A percentile compares a stretch with the other conserved stretches of the same genome.
Evolutionary conservation across 257 asterid genomes (phyloP).

Genomic region (Petunia secreta): DNA sequence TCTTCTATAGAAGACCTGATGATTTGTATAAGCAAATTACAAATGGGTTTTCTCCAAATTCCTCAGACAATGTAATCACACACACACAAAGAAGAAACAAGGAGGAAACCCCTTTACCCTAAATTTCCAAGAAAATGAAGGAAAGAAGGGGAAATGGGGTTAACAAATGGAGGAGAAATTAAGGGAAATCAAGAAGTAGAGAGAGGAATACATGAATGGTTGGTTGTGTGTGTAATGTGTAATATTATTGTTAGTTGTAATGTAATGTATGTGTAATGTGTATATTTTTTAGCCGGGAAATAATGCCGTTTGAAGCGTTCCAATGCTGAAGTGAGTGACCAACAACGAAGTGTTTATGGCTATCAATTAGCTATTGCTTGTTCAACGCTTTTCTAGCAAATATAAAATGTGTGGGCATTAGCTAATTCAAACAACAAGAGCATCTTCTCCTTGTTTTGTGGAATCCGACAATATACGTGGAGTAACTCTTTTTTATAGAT

Average conservation of each 20-base stretch:
- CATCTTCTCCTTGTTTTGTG: not conserved
- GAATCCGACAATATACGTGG: not conserved
- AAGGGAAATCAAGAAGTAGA: not conserved
- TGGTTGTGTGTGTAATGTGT: not conserved
- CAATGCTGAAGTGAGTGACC: not conserved
- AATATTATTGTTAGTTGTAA: not conserved
- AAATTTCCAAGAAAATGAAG: not conserved
- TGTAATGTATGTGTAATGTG: not conserved
- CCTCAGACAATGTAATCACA: conserved; percentile 1
- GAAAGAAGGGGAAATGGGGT: not conserved
- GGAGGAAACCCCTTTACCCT: conserved; percentile 27
- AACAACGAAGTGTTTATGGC: not conserved
- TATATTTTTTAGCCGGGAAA: conserved; percentile 23
- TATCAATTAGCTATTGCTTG: not conserved
- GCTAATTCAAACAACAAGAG: not conserved
- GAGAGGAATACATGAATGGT: not conserved
- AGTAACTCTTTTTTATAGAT: too few relatives aligned
- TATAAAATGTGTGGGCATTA: conserved; percentile 9
- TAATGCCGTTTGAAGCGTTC: conserved; percentile 29
- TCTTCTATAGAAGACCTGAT: conserved; percentile 32
- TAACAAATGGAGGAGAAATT: not conserved
- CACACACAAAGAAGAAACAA: not conserved
- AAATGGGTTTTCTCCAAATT: not conserved
- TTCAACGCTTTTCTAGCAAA: conserved; percentile 24
- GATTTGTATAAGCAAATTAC: not conserved